These are phyloP conservation scores for Solanum clarkiae DNA, from an alignment of 257 asterid genomes.

Conservation along the genomic window DNA sequence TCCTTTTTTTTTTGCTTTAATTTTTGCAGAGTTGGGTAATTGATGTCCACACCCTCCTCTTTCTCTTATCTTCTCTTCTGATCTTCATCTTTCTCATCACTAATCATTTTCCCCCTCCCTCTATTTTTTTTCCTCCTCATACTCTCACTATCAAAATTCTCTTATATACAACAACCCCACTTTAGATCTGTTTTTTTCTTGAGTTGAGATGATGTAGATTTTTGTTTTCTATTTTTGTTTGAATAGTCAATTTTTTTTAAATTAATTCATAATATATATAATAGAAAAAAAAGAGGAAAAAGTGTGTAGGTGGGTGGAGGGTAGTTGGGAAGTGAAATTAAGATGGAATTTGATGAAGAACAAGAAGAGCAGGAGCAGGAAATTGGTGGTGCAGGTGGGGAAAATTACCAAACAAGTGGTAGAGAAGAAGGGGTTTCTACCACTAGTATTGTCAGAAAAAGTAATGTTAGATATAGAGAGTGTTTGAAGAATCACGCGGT, in stretches of 20 bases:
- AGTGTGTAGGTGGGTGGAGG: neutral
- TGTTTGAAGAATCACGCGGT: constrained; percentile 74
- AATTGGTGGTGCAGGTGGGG: neutral
- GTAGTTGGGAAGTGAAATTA: neutral
- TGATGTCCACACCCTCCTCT: constrained; percentile 40
- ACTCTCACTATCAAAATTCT: neutral
- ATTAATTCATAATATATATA: neutral
- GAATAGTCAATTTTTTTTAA: neutral
- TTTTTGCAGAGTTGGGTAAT: constrained; percentile 13
- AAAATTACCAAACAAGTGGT: neutral
- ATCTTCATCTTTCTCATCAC: constrained; percentile 22
- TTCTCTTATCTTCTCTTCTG: constrained; percentile 29
- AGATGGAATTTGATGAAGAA: constrained; percentile 31
- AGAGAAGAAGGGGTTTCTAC: constrained; percentile 3
- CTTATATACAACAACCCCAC: neutral
- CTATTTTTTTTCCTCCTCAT: neutral
- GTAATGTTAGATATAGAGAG: constrained; percentile 34
- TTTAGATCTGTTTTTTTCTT: neutral
- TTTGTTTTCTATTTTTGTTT: neutral
- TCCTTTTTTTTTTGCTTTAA: neutral
- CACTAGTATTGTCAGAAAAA: neutral
- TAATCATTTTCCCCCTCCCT: constrained; percentile 2
- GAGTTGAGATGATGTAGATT: constrained; percentile 5
- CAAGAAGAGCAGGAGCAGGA: constrained; percentile 9
- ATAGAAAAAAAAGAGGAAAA: neutral